Conservation (phyloP, 306 rosid species). For the Begonia fuchsioides region DNA sequence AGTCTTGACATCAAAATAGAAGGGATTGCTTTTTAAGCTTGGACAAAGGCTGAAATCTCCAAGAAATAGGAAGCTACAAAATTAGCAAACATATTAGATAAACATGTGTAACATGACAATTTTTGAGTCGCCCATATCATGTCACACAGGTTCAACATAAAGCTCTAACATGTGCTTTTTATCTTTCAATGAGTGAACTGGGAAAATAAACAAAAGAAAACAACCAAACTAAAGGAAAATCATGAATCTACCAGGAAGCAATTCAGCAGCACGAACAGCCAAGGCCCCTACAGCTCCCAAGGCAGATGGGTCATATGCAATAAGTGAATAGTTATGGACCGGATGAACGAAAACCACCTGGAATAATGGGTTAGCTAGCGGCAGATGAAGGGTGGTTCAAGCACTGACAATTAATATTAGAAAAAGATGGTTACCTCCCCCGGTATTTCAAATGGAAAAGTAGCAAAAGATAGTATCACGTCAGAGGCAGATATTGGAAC, state of each 20-base stretch:
- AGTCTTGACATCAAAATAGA: too few relatives aligned
- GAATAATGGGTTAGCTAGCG: constrained; percentile 14
- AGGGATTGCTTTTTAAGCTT: too few relatives aligned
- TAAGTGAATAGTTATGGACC: constrained; percentile 81
- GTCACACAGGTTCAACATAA: too few relatives aligned
- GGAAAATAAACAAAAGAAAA: too few relatives aligned
- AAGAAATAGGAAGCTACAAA: too few relatives aligned
- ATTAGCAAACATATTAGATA: too few relatives aligned
- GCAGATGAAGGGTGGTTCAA: background rate
- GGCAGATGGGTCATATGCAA: constrained; percentile 89
- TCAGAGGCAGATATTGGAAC: constrained; percentile 84
- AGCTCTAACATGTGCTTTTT: too few relatives aligned
- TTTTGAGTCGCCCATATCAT: too few relatives aligned
- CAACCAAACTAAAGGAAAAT: background rate
- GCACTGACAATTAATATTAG: constrained; percentile 1
- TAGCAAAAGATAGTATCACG: constrained; percentile 85
- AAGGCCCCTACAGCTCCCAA: constrained; percentile 76
- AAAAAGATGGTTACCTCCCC: constrained; percentile 66
- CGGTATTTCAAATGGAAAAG: constrained; percentile 86
- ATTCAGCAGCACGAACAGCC: constrained; percentile 71
- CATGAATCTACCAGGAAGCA: constrained; percentile 64
- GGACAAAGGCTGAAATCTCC: too few relatives aligned
- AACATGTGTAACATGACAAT: too few relatives aligned
- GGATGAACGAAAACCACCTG: constrained; percentile 97
- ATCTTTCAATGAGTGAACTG: too few relatives aligned